Base-by-base conservation (phyloP, 345 rosid genomes). In the Sonneratia alba region DNA sequence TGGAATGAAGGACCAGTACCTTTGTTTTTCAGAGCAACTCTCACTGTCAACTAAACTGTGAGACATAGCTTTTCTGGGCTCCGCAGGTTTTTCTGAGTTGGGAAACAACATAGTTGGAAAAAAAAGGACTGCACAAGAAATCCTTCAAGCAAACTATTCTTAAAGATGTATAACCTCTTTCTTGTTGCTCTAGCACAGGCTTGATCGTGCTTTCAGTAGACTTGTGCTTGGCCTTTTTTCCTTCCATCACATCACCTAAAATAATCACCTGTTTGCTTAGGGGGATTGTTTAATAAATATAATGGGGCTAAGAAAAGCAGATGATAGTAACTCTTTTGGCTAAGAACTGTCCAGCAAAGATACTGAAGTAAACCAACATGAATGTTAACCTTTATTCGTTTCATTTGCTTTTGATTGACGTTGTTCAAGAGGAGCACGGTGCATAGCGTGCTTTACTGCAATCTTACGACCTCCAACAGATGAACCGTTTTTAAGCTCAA, bases 1-100 rank as follows among this genome's bases (percentile, higher is more conserved):
- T 45, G 66, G 24, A 18, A 32, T 72, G 40, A 74, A 75, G 68
- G 77, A 42, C 64, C 27, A 59, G 70, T 84, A 90, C 99, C 97
- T 89, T 83, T 90, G 99, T 84, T 87, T 95, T 79, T 77, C 92
- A 38, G 97, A 95, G 74, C 90, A 81, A 74, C 78, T 87, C 86
- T 85, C 93, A 73, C 83, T 86, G 72, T 91, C 97, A 43, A 79
- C 73, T 72, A 89, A 70, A 78, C 84, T 86, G 70, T 74, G 76
- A 75, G 72, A 73, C 72, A 87, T 78, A 21, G 82, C 75, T 70
- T 79, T 88, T 80, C 78, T 87, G 43, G 85, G 80, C 76, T 83
- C 83, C 78, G 73, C 27, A 40, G 79, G 79, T 77, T 84, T 86
- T 81, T 74, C 92, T 83, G 61, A 24, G 72, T 59, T 2, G 37